Conservation (phyloP, 257 asterid species). For the Cruciata laevipes region DNA sequence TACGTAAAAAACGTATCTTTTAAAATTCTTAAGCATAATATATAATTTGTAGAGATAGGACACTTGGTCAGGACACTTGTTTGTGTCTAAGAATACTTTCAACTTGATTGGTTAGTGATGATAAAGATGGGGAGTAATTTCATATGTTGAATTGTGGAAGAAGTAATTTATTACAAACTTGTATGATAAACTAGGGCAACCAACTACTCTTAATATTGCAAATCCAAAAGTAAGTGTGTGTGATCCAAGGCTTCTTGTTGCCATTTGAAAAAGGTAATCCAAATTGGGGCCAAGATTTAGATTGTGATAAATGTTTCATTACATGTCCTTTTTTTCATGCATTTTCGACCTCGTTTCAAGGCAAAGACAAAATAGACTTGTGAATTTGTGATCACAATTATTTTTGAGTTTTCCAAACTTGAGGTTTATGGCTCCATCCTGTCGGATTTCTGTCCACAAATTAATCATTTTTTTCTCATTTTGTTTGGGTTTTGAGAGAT, state of each 20-base stretch:
- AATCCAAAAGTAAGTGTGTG: background rate
- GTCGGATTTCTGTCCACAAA: background rate
- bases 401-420: background rate
- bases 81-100: background rate
- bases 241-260: slow-evolving; percentile 6
- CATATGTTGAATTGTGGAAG: background rate
- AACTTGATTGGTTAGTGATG: background rate
- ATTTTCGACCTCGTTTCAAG: background rate
- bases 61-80: background rate
- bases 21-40: background rate
- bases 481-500: background rate
- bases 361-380: background rate
- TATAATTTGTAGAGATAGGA: background rate
- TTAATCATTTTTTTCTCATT: background rate
- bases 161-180: background rate
- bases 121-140: background rate
- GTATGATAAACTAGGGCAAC: background rate
- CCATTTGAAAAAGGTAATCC: slow-evolving; percentile 18
- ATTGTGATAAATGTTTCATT: background rate
- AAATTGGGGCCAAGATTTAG: background rate
- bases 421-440: background rate
- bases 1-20: no score
- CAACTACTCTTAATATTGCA: background rate
- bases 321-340: background rate
- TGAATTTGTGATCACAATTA: background rate